Conservation (phyloP, 179 eudicot genomes). For the Dionaea muscipula region DNA sequence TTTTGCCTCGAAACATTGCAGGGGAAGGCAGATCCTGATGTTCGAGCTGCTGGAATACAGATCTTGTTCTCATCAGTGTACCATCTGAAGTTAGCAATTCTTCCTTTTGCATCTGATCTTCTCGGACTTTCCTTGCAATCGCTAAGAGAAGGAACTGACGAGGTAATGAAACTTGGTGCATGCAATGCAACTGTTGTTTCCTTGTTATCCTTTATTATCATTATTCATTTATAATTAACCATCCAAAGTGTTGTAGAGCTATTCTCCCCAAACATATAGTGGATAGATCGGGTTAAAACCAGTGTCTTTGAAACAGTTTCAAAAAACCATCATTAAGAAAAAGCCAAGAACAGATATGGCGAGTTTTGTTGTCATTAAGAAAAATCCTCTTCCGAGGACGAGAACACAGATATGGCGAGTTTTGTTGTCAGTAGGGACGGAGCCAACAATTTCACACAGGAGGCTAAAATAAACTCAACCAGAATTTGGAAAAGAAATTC, state of each 20-base stretch:
- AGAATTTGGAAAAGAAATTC: too few relatives aligned
- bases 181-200: neutral
- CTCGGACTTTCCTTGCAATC: constrained; percentile 34
- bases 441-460: too few relatives aligned
- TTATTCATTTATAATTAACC: neutral
- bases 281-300: neutral
- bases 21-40: constrained; percentile 27
- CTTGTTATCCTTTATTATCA: neutral
- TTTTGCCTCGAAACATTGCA: constrained; percentile 13
- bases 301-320: too few relatives aligned
- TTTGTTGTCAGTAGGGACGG: too few relatives aligned
- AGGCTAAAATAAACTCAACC: too few relatives aligned
- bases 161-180: constrained; percentile 24
- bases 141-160: constrained; percentile 37
- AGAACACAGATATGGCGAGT: too few relatives aligned
- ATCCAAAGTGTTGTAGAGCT: neutral
- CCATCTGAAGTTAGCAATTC: constrained; percentile 40
- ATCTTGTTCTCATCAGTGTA: constrained; percentile 53
- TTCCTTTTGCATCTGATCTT: constrained; percentile 44
- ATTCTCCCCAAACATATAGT: neutral
- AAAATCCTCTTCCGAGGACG: too few relatives aligned
- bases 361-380: too few relatives aligned
- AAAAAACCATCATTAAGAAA: too few relatives aligned
- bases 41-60: constrained; percentile 61
- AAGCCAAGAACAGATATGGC: too few relatives aligned